These are phyloP conservation scores for Chaetomium fimeti DNA, from an alignment of 495 filamentous ascomycete genomes.

Conservation along the genomic window DNA sequence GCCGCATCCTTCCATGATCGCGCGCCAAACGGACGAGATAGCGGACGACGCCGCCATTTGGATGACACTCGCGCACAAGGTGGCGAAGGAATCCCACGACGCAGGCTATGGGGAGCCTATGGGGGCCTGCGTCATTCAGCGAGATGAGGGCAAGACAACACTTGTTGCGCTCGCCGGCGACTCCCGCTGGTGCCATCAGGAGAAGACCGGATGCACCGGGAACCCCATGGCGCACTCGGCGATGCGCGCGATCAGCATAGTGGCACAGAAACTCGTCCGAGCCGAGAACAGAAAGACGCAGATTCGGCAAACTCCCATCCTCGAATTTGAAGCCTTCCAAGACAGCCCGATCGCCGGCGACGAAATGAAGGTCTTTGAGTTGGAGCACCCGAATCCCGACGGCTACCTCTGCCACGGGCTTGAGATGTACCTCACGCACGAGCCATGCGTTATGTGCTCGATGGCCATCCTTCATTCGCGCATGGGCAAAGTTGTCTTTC, in stretches of 20 bases:
- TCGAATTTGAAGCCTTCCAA: constrained; percentile 51
- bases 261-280: constrained; percentile 66
- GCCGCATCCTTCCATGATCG: constrained; percentile 63
- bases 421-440: constrained; percentile 88
- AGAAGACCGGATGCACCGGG: constrained; percentile 49
- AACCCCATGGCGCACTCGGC: constrained; percentile 80
- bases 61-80: constrained; percentile 65
- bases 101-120: constrained; percentile 63
- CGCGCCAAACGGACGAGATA: constrained; percentile 58
- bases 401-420: constrained; percentile 94
- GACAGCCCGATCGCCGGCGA: constrained; percentile 43
- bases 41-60: constrained; percentile 54
- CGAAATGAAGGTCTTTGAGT: constrained; percentile 44
- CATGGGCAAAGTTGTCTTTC: constrained; percentile 80
- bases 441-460: constrained; percentile 92
- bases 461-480: constrained; percentile 94
- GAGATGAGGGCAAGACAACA: constrained; percentile 39
- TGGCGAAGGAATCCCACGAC: constrained; percentile 56
- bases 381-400: constrained; percentile 51
- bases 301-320: constrained; percentile 27
- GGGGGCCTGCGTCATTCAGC: constrained; percentile 81
- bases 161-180: constrained; percentile 77
- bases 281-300: constrained; percentile 39
- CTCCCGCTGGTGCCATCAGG: constrained; percentile 61
- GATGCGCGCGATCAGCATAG: constrained; percentile 83